Evolutionary conservation across 2,329 filamentous ascomycete genomes (phyloP), one percentile per base, ranked within the genome.

Genomic region (Xylaria sp.): DNA sequence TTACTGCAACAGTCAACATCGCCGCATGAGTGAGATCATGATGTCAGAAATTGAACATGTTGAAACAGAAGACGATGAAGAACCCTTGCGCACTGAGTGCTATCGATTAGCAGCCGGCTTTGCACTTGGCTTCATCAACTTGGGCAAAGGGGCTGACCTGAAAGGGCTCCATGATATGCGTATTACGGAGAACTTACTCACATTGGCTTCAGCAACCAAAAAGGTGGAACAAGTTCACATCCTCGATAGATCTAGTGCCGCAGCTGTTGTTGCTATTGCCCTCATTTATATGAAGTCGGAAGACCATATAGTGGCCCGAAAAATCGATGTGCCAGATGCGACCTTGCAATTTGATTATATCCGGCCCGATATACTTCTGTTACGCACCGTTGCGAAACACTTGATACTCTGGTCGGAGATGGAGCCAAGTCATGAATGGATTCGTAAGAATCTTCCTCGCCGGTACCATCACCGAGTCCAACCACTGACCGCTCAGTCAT

Each of bases 11-110:
- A 98, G 94, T 34, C 95, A 98, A 76, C 97, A 99, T 81, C 92
- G 97, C 37, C 91, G 97, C 46, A 99, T 99, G 96, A 98, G 94
- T 78, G 96, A 99, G 79, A 94, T 98, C 20, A 98, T 99, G 94
- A 89, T 99, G 60, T 98, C 95, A 0, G 96, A 99, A 79, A 96
- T 99, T 69, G 94, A 98, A 78, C 92, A 94, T 71, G 87, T 94
- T 61, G 94, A 96, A 54, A 83, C 86, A 31, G 87, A 92, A 46
- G 92, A 95, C 63, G 94, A 98, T 69, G 92, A 94, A 66, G 93
- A 97, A 75, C 90, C 90, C 25, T 82, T 98, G 58, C 90, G 95
- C 28, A 95, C 97, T 77, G 96, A 99, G 82, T 94, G 94, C n/a
- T 99, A 99, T 80, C 90, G 97, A 50, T 86, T 99, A 44, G 94